phyloP scores from a whole-genome alignment of 108 stramenopile genomes.

The Discostella stelligeroides region DNA sequence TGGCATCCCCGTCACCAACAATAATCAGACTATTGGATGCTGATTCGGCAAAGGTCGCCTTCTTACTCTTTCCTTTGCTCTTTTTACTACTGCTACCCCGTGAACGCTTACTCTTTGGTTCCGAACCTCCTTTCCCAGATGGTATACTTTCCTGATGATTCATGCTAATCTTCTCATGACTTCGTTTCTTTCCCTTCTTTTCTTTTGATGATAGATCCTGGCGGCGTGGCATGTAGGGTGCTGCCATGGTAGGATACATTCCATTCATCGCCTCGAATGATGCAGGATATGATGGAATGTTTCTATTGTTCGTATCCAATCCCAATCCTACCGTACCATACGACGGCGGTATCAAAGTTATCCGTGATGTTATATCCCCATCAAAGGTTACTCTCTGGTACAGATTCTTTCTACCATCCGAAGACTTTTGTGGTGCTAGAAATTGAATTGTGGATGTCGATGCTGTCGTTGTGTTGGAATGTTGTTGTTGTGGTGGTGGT shows the following conservation, averaged over 20 bases:
- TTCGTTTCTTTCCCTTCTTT: constrained; percentile 3
- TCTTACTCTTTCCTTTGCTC: background rate
- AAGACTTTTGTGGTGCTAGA: background rate
- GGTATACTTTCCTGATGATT: background rate
- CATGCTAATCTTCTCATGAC: background rate
- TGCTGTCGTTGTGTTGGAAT: background rate
- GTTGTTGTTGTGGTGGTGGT: too few species aligned
- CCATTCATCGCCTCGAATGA: constrained; percentile 6
- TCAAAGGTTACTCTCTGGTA: background rate
- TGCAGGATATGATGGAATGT: background rate
- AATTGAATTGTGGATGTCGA: background rate
- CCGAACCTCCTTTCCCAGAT: background rate
- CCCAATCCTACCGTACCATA: background rate
- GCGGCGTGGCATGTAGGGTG: background rate
- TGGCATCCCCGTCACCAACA: background rate
- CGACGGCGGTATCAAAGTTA: background rate
- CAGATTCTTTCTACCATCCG: background rate
- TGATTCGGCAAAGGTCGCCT: background rate
- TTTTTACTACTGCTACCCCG: constrained; percentile 16
- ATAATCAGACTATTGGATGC: background rate
- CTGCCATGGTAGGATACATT: constrained; percentile 7
- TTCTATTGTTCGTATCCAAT: too few species aligned
- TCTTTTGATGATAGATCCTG: background rate
- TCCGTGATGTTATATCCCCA: background rate
- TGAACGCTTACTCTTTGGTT: constrained; percentile 1